Evolutionary conservation across 163 green algal species (phyloP), one percentile per base, ranked within the genome.

Genomic region (Chlorella variabilis): DNA sequence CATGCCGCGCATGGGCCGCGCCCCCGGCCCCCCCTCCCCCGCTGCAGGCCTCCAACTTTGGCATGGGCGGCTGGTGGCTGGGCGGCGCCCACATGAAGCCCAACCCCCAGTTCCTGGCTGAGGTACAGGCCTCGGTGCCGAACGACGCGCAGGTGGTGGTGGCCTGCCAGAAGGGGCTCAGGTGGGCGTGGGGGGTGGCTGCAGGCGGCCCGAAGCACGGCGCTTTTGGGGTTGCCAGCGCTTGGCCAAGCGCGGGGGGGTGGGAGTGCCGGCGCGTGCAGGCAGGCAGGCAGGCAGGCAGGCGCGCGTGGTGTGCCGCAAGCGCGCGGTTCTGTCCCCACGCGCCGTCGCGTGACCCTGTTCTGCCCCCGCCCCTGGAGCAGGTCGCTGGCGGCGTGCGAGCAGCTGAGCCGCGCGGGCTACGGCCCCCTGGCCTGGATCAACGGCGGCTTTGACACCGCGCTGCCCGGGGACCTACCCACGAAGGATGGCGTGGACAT

Each of bases 361-460:
- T 27, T 42, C 33, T 42, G 2, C 62, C 31, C 31, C 18, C 62
- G 29, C 62, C 29, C 62, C 5, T 11, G 33, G 2, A 20, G 48
- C 56, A 39, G 54, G 68, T 96, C 93, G 27, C 90, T 98, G 27
- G 92, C 95, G 9, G 95, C 93, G 13, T 95, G 91, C 78, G 95
- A 98, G 90, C 90, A 94, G 86, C 88, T 98, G 45, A 90, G 84
- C 33, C 78, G 88, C 38, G 77, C 75, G 23, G 71, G 71, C 3
- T 98, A 98, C 79, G 31, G 51, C 8, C 87, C 84, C 25, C 81
- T 98, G 71, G 95, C 91, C 7, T 98, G 95, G 95, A 87, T 98
- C 85, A 98, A 96, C 78, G 95, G 95, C 45, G 95, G 95, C 56
- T 90, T 98, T 36, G 95, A 98, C 83, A 96, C 94, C 36, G 86